Percentiles rank a stretch among this genome's conserved stretches.
Evolutionary conservation across 73 alveolate genomes (phyloP).

Genomic region (Tetrahymena borealis): DNA sequence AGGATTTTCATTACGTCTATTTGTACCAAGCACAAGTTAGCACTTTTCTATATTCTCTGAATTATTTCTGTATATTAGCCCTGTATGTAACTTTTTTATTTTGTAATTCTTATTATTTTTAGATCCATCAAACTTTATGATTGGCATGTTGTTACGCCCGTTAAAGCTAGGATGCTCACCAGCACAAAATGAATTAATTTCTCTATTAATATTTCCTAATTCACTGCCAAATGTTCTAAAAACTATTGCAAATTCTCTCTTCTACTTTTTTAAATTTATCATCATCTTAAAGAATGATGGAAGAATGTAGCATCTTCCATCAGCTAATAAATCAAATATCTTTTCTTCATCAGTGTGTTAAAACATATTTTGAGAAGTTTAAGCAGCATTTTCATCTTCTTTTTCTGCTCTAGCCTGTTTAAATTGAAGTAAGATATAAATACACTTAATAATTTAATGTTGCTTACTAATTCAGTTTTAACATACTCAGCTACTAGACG

Average conservation of each 20-base stretch:
- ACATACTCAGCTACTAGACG: conserved; percentile 32
- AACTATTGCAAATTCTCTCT: conserved; percentile 87
- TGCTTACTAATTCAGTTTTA: conserved; percentile 14
- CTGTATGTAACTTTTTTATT: conserved; percentile 63
- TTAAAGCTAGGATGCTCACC: conserved; percentile 95
- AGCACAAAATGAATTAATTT: conserved; percentile 87
- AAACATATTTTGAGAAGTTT: conserved; percentile 4
- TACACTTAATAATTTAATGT: conserved; percentile 21
- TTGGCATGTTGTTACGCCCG: conserved; percentile 83
- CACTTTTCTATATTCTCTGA: conserved; percentile 50
- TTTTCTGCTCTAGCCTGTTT: conserved; percentile 44
- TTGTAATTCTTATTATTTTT: conserved; percentile 81
- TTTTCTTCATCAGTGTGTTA: conserved; percentile 44
- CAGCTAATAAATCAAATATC: conserved; percentile 64
- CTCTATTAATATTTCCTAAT: conserved; percentile 67
- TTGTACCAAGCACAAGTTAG: conserved; percentile 67
- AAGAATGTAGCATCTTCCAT: conserved; percentile 70
- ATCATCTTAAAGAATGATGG: conserved; percentile 86
- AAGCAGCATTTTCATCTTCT: conserved; percentile 30
- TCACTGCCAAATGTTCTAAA: conserved; percentile 91
- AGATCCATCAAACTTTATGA: conserved; percentile 88
- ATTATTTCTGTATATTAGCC: conserved; percentile 58
- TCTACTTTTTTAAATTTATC: conserved; percentile 74
- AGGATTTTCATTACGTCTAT: conserved; percentile 55
- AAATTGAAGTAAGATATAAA: conserved; percentile 41